Percentiles rank a stretch among this genome's conserved stretches.
These are phyloP conservation scores for Boletus reticuloceps DNA, from an alignment of 768 basidiomycete genomes.

Conservation along the genomic window DNA sequence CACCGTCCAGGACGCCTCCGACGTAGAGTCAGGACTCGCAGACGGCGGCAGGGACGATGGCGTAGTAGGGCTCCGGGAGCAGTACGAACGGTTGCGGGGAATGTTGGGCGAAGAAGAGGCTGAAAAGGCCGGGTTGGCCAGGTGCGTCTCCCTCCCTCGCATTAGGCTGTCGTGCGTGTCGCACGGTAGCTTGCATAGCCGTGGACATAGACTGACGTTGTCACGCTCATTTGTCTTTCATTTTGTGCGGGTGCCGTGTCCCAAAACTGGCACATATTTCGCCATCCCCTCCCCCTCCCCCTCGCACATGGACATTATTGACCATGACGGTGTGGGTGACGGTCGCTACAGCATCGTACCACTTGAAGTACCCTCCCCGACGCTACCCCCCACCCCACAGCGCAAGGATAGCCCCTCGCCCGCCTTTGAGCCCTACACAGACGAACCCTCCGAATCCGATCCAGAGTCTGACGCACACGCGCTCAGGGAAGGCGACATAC, in stretches of 20 bases:
- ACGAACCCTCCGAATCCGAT: conserved; percentile 41
- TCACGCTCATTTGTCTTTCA: background rate
- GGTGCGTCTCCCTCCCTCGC: conserved; percentile 33
- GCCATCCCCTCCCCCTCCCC: too few relatives aligned
- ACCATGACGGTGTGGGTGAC: background rate
- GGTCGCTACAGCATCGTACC: conserved; percentile 18
- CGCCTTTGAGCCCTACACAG: conserved; percentile 59
- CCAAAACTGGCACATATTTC: too few relatives aligned
- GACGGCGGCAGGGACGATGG: conserved; percentile 45
- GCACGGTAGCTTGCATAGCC: background rate
- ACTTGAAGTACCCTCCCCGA: conserved; percentile 26
- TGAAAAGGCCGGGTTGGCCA: conserved; percentile 43
- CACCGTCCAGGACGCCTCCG: conserved; percentile 36
- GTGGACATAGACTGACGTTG: background rate
- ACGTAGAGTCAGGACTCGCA: conserved; percentile 6
- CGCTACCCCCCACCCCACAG: conserved; percentile 28
- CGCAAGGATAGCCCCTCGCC: conserved; percentile 30
- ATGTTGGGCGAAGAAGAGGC: conserved; percentile 69
- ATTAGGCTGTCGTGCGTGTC: background rate
- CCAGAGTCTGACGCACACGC: conserved; percentile 33
- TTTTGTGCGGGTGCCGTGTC: background rate
- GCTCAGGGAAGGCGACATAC: conserved; percentile 36
- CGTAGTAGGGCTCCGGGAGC: conserved; percentile 53
- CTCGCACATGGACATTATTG: background rate
- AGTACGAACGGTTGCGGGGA: conserved; percentile 74